These are phyloP conservation scores for Elaeagnus macrophylla DNA, from an alignment of 306 rosid species.

Conservation along the genomic window DNA sequence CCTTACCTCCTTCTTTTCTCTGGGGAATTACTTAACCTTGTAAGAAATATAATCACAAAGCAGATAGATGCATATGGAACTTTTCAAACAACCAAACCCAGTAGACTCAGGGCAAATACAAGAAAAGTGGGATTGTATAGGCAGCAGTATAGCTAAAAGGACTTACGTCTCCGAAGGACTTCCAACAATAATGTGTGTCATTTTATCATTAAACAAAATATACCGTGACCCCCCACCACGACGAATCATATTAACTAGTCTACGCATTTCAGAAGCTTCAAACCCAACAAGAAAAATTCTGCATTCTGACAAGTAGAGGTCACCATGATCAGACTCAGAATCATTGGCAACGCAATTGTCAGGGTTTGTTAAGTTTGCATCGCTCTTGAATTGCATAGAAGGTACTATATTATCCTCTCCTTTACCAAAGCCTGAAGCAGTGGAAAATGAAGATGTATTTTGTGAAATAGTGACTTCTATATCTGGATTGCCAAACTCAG, in stretches of 20 bases:
- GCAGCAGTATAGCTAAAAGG: background rate
- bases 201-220: slow-evolving; percentile 57
- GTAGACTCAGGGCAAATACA: background rate
- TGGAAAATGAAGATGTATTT: slow-evolving; percentile 22
- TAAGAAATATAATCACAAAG: slow-evolving; percentile 12
- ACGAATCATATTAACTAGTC: slow-evolving; percentile 73
- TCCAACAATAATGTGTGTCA: slow-evolving; percentile 87
- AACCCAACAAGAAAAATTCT: slow-evolving; percentile 72
- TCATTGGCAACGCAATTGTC: slow-evolving; percentile 64
- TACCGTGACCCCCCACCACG: slow-evolving; percentile 86
- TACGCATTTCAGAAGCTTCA: slow-evolving; percentile 77
- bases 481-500: slow-evolving; percentile 44
- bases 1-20: slow-evolving; percentile 82
- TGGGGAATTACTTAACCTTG: slow-evolving; percentile 23
- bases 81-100: background rate
- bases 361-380: slow-evolving; percentile 30
- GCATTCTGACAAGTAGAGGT: slow-evolving; percentile 81
- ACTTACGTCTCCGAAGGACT: slow-evolving; percentile 72
- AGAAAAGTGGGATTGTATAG: background rate
- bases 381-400: slow-evolving; percentile 30
- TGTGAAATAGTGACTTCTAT: slow-evolving; percentile 53
- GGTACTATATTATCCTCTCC: slow-evolving; percentile 40
- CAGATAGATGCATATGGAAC: background rate
- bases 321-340: slow-evolving; percentile 78
- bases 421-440: slow-evolving; percentile 31